phyloP scores from a whole-genome alignment of 2,329 filamentous ascomycete species.

The Scedosporium apiospermum region DNA sequence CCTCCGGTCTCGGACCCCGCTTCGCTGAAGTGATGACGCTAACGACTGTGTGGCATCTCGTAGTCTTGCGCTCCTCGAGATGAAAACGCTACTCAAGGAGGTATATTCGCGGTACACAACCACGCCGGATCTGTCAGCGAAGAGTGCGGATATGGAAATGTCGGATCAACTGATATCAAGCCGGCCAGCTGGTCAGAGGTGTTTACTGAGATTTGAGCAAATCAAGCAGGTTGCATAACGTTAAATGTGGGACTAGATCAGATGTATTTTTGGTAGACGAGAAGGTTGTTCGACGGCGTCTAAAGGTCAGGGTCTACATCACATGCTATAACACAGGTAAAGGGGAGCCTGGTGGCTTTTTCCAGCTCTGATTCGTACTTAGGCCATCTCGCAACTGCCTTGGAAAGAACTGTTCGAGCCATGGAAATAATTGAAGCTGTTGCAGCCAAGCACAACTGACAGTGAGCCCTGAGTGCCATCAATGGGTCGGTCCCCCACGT shows the following conservation, averaged over 20 bases:
- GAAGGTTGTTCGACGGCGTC: background rate
- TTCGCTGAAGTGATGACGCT: background rate
- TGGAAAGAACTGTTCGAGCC: too few species aligned
- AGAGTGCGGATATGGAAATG: constrained; percentile 49
- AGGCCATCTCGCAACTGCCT: too few species aligned
- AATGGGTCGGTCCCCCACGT: too few species aligned
- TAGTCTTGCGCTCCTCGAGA: constrained; percentile 51
- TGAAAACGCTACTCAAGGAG: constrained; percentile 55
- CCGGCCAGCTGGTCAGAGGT: constrained; percentile 49
- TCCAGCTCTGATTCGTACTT: too few species aligned
- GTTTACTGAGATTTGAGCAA: constrained; percentile 39
- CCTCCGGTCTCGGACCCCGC: background rate
- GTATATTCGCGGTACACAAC: constrained; percentile 53
- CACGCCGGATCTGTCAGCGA: constrained; percentile 42
- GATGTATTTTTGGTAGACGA: background rate
- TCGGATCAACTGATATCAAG: constrained; percentile 60
- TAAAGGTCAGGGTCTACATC: too few species aligned
- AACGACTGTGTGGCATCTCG: background rate
- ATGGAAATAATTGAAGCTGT: too few species aligned
- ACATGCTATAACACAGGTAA: too few species aligned
- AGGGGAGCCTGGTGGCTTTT: too few species aligned
- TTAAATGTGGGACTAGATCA: too few species aligned
- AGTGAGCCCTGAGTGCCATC: too few species aligned
- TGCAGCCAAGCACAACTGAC: too few species aligned
- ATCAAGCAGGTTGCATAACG: background rate